Conservation (phyloP, 768 basidiomycete species). For the Tylopilus felleus region DNA sequence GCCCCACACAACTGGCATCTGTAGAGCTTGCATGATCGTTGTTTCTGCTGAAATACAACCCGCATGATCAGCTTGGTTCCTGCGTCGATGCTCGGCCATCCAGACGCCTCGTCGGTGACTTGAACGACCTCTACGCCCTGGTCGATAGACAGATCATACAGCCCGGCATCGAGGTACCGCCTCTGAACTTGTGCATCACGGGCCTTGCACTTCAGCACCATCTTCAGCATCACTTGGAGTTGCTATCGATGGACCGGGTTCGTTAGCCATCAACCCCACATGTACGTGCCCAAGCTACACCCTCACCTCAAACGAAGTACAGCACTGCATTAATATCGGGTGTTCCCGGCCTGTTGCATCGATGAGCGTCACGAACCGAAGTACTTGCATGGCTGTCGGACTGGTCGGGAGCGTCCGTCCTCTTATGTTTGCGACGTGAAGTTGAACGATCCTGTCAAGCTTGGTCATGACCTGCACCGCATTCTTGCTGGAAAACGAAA, state of each 20-base stretch:
- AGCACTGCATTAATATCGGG: conserved; percentile 24
- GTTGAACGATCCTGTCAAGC: conserved; percentile 23
- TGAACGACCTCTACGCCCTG: conserved; percentile 21
- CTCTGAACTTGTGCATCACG: conserved; percentile 21
- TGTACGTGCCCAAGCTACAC: not conserved
- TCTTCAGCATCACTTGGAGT: conserved; percentile 19
- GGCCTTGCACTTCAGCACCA: conserved; percentile 15
- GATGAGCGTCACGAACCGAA: conserved; percentile 22
- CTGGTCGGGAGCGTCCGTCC: conserved; percentile 5
- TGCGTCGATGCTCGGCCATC: conserved; percentile 23
- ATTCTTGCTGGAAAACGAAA: conserved; percentile 9
- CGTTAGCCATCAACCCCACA: not conserved
- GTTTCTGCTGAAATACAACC: conserved; percentile 19
- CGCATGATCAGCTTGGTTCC: conserved; percentile 26
- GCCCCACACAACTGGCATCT: conserved; percentile 21
- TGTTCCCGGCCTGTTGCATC: conserved; percentile 28
- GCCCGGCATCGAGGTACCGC: conserved; percentile 22
- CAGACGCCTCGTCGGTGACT: conserved; percentile 18
- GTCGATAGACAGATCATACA: conserved; percentile 26
- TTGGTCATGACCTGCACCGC: conserved; percentile 15
- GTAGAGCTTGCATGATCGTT: conserved; percentile 10
- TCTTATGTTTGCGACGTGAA: conserved; percentile 15
- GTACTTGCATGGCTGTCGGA: conserved; percentile 20
- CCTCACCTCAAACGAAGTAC: conserved; percentile 25
- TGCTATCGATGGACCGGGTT: conserved; percentile 10